Evolutionary conservation across 805 yeast genomes (phyloP).

Genomic region (Torulaspora franciscae): DNA sequence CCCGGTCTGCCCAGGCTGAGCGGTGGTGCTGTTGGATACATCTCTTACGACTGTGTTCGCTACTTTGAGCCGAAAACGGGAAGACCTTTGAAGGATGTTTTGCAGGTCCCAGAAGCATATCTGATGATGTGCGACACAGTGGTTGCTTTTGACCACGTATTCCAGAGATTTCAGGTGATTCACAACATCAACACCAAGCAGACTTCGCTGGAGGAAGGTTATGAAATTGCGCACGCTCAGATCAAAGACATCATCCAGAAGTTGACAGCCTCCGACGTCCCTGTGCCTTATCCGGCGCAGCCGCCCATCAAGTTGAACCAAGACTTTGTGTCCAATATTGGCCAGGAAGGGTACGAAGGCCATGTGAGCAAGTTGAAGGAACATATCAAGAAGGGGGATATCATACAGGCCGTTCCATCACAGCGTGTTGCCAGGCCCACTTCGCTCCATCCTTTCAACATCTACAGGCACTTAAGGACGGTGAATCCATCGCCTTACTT

Average conservation of each 20-base stretch:
- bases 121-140: conserved; percentile 88
- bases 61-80: conserved; percentile 92
- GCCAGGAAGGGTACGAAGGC: conserved; percentile 84
- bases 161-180: conserved; percentile 85
- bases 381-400: conserved; percentile 87
- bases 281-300: conserved; percentile 67
- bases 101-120: conserved; percentile 85
- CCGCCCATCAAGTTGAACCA: conserved; percentile 63
- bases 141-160: conserved; percentile 91
- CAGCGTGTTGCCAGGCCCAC: conserved; percentile 96
- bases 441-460: conserved; percentile 90
- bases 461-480: conserved; percentile 87
- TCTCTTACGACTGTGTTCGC: conserved; percentile 93
- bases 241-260: conserved; percentile 53
- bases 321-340: conserved; percentile 79
- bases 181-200: conserved; percentile 59
- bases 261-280: conserved; percentile 41
- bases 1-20: conserved; percentile 80
- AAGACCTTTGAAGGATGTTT: conserved; percentile 66
- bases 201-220: conserved; percentile 39
- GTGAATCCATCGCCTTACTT: conserved; percentile 97
- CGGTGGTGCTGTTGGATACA: conserved; percentile 96
- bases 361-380: conserved; percentile 72
- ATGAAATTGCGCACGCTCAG: conserved; percentile 49
- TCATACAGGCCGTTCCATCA: conserved; percentile 97